phyloP scores from a whole-genome alignment of 441 rosid species.

The Populus tomentosa region DNA sequence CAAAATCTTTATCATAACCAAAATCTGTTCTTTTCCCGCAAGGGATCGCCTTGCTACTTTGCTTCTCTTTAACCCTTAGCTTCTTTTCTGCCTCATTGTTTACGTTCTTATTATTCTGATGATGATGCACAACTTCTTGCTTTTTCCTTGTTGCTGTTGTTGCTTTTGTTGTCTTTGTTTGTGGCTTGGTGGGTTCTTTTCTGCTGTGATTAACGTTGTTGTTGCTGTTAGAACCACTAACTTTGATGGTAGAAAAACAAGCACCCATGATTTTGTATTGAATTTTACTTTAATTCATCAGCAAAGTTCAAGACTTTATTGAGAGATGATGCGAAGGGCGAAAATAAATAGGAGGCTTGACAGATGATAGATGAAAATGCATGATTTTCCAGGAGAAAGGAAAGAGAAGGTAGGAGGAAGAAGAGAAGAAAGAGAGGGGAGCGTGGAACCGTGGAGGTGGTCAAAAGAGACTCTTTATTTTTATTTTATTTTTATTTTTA shows the following conservation, averaged over 20 bases:
- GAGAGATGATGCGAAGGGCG: background rate
- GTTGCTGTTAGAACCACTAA: conserved; percentile 70
- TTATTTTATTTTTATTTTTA: background rate
- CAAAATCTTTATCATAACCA: conserved; percentile 83
- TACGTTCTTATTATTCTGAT: background rate
- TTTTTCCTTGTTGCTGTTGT: conserved; percentile 8
- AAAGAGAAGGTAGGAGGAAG: conserved; percentile 30
- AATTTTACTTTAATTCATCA: background rate
- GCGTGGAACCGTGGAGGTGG: conserved; percentile 27
- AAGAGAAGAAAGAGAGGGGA: conserved; percentile 31
- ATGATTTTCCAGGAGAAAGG: conserved; percentile 17
- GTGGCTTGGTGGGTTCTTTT: background rate
- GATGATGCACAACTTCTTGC: background rate
- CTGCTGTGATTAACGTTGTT: conserved; percentile 12
- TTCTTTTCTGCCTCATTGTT: background rate
- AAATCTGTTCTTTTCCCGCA: conserved; percentile 85
- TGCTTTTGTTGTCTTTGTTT: conserved; percentile 8
- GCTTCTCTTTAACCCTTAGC: conserved; percentile 31
- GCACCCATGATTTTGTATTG: conserved; percentile 46
- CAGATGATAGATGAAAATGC: background rate
- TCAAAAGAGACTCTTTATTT: conserved; percentile 45
- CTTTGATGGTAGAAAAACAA: conserved; percentile 71
- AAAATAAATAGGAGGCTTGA: background rate
- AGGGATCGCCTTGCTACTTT: conserved; percentile 39
- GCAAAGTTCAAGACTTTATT: background rate